phyloP scores from a whole-genome alignment of 441 rosid species.

The Pelargonium australe region DNA sequence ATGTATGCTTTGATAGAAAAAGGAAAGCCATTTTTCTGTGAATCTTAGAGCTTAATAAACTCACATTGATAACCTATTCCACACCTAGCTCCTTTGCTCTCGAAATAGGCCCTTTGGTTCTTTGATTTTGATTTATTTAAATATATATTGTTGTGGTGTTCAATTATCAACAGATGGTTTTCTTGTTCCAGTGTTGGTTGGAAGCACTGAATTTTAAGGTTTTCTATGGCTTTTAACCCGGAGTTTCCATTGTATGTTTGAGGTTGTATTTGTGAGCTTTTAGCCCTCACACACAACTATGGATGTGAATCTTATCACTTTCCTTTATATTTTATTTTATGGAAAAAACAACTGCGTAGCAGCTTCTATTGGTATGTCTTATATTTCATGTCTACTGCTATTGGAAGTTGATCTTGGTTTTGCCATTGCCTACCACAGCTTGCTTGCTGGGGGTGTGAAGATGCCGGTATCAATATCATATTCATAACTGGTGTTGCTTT shows the following conservation, averaged over 20 bases:
- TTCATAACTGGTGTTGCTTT: no score
- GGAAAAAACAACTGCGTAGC: no score
- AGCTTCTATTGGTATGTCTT: no score
- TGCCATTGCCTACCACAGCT: no score
- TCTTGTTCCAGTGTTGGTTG: neutral
- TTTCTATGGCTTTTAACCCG: neutral
- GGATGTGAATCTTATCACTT: no score
- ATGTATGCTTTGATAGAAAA: neutral
- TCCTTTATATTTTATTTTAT: no score
- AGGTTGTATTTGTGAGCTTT: no score
- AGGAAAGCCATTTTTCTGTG: constrained; percentile 1
- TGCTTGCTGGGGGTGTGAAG: no score
- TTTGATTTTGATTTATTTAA: neutral
- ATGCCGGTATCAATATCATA: no score
- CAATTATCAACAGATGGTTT: neutral
- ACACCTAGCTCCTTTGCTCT: neutral
- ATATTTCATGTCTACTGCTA: no score
- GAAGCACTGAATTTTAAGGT: neutral
- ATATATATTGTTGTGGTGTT: neutral
- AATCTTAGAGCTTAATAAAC: neutral
- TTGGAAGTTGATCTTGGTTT: no score
- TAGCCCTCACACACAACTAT: no score
- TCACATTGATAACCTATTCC: neutral
- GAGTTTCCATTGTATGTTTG: neutral
- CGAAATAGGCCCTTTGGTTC: neutral